A percentile compares a stretch with the other conserved stretches of the same genome.
Conservation (phyloP, 352 stramenopile species). For the Phytophthora aleatoria region DNA sequence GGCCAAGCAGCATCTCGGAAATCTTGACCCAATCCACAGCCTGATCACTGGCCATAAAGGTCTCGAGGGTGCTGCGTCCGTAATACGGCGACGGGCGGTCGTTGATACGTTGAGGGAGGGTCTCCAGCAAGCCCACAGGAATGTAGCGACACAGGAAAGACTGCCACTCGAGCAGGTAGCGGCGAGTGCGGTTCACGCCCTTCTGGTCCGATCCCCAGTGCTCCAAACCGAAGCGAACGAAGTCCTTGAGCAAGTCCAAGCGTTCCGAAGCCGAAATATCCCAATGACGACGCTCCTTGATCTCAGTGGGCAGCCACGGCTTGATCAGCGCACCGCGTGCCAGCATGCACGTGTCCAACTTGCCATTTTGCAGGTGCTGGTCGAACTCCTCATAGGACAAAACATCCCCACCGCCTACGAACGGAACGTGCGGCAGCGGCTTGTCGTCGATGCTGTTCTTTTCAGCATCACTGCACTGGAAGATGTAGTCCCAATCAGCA, state of each 20-base stretch:
- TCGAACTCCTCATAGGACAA: slow-evolving; percentile 88
- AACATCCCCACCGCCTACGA: slow-evolving; percentile 94
- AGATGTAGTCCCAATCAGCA: slow-evolving; percentile 99
- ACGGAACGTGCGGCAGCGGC: slow-evolving; percentile 56
- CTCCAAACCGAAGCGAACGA: slow-evolving; percentile 97
- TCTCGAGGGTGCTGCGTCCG: slow-evolving; percentile 97
- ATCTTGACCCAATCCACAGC: slow-evolving; percentile 99
- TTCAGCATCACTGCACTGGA: slow-evolving; percentile 78
- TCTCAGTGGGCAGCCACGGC: slow-evolving; percentile 98
- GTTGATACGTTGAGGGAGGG: slow-evolving; percentile 97
- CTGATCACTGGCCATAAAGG: slow-evolving; percentile 95
- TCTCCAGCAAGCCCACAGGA: slow-evolving; percentile 96
- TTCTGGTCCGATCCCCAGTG: slow-evolving; percentile 99
- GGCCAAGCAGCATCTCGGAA: slow-evolving; percentile 98
- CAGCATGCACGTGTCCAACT: slow-evolving; percentile 91
- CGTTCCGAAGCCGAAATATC: slow-evolving; percentile 97
- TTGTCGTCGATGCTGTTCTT: slow-evolving; percentile 25
- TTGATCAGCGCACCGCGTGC: slow-evolving; percentile 97
- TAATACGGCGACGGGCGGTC: slow-evolving; percentile 93
- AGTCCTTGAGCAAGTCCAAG: slow-evolving; percentile 97
- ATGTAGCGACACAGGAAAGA: slow-evolving; percentile 99
- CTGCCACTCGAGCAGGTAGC: slow-evolving; percentile 99
- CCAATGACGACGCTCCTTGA: slow-evolving; percentile 97
- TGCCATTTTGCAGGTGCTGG: slow-evolving; percentile 78
- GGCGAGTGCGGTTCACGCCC: slow-evolving; percentile 97